Percentiles rank a stretch among this genome's conserved stretches.
phyloP scores from a whole-genome alignment of 2,329 filamentous ascomycete genomes.

The Alternaria dauci region DNA sequence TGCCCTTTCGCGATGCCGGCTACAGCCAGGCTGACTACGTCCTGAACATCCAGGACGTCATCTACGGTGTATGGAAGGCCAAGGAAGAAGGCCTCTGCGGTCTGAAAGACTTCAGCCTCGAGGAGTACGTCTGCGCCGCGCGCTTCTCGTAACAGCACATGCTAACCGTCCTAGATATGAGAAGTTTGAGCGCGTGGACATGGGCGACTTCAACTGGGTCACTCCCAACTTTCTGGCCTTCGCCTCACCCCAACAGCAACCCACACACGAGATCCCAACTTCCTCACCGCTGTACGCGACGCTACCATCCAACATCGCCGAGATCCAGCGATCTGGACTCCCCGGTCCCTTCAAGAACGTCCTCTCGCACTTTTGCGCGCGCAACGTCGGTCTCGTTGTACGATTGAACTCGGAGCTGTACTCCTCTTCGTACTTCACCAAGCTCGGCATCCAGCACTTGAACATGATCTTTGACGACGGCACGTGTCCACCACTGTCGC shows the following conservation, averaged over 20 bases:
- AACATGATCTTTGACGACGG: conserved; percentile 99
- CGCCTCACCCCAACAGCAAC: conserved; percentile 87
- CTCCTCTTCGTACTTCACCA: conserved; percentile 95
- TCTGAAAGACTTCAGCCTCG: conserved; percentile 91
- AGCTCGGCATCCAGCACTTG: conserved; percentile 90
- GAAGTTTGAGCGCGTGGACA: conserved; percentile 91
- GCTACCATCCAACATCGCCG: conserved; percentile 78
- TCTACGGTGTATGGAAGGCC: conserved; percentile 98
- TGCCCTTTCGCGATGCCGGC: conserved; percentile 98
- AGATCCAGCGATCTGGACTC: conserved; percentile 74
- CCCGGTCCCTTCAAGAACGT: conserved; percentile 96
- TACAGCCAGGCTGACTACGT: conserved; percentile 99
- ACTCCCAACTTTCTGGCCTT: conserved; percentile 95
- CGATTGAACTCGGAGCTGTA: conserved; percentile 95
- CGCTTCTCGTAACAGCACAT: not conserved
- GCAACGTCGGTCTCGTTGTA: conserved; percentile 91
- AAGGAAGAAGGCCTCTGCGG: conserved; percentile 95
- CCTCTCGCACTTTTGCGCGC: conserved; percentile 83
- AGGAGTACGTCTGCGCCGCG: conserved; percentile 67
- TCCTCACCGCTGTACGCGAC: conserved; percentile 76
- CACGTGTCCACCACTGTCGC: conserved; percentile 86
- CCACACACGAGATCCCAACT: conserved; percentile 74
- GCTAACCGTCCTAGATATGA: conserved; percentile 72
- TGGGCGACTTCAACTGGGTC: conserved; percentile 99
- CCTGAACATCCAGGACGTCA: conserved; percentile 93